Evolutionary conservation across 441 rosid genomes (phyloP).

Genomic region (Pelargonium australe): DNA sequence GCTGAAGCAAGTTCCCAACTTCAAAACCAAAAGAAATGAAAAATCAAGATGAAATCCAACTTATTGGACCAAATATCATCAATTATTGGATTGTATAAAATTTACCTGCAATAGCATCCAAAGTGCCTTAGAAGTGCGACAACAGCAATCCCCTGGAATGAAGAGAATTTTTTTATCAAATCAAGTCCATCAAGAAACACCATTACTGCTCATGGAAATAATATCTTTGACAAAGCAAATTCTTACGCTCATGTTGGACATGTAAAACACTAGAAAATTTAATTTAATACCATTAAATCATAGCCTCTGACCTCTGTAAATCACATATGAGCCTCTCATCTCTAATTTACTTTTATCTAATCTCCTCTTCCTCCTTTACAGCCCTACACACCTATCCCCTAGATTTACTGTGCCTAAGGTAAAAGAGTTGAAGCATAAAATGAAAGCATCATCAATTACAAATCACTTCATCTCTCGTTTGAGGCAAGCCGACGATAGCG

Average conservation of each 20-base stretch:
- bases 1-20: conserved; percentile 79
- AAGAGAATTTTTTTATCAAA: not conserved
- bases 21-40: conserved; percentile 11
- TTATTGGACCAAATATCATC: not conserved
- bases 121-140: conserved; percentile 77
- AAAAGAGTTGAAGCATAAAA: too few species aligned
- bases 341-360: too few species aligned
- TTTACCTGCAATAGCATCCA: conserved; percentile 77
- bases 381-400: too few species aligned
- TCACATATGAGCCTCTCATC: too few species aligned
- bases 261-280: too few species aligned
- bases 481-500: too few species aligned
- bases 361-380: too few species aligned
- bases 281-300: too few species aligned
- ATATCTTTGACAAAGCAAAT: not conserved
- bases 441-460: too few species aligned
- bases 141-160: conserved; percentile 61
- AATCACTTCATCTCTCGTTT: too few species aligned
- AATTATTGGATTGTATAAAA: not conserved
- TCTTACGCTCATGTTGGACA: not conserved
- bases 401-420: too few species aligned
- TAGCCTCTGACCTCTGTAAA: too few species aligned
- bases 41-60: not conserved
- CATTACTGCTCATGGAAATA: not conserved
- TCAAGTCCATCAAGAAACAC: not conserved